phyloP scores from a whole-genome alignment of 345 rosid genomes.

The Toxicodendron radicans region DNA sequence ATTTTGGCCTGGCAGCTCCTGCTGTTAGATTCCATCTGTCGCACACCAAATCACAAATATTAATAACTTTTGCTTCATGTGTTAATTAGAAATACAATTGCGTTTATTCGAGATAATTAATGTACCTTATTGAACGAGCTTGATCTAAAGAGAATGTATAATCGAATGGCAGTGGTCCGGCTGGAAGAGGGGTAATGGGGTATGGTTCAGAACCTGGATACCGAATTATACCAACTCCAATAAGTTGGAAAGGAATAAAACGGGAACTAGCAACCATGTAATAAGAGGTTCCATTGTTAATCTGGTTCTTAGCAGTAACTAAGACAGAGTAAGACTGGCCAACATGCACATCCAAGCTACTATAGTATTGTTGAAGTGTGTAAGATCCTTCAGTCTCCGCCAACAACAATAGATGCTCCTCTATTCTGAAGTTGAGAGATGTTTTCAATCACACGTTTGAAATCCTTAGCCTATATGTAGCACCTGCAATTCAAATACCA shows the following conservation, averaged over 20 bases:
- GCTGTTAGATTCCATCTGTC: constrained; percentile 39
- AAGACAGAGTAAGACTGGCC: constrained; percentile 42
- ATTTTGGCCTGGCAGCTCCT: constrained; percentile 51
- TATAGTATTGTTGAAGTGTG: constrained; percentile 26
- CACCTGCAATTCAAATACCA: constrained; percentile 18
- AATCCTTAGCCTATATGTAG: constrained; percentile 34
- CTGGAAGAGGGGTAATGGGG: constrained; percentile 29
- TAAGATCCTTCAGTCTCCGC: constrained; percentile 52
- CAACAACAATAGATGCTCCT: constrained; percentile 29
- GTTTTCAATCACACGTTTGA: constrained; percentile 37
- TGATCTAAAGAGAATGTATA: constrained; percentile 41
- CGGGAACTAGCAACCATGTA: constrained; percentile 49
- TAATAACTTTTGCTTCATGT: not conserved
- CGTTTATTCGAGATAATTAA: no score
- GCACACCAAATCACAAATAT: not conserved
- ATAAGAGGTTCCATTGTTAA: constrained; percentile 23
- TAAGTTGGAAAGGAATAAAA: constrained; percentile 26
- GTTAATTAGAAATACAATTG: not conserved
- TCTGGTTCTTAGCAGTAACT: constrained; percentile 34
- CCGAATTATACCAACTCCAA: constrained; percentile 32
- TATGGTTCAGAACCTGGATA: constrained; percentile 33
- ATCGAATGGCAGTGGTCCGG: constrained; percentile 30
- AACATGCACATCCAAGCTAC: constrained; percentile 40
- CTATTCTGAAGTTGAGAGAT: constrained; percentile 37
- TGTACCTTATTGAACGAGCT: constrained; percentile 42